A percentile compares a stretch with the other conserved stretches of the same genome.
phyloP scores from a whole-genome alignment of 2,329 filamentous ascomycete genomes.

The Cercospora canescens region DNA sequence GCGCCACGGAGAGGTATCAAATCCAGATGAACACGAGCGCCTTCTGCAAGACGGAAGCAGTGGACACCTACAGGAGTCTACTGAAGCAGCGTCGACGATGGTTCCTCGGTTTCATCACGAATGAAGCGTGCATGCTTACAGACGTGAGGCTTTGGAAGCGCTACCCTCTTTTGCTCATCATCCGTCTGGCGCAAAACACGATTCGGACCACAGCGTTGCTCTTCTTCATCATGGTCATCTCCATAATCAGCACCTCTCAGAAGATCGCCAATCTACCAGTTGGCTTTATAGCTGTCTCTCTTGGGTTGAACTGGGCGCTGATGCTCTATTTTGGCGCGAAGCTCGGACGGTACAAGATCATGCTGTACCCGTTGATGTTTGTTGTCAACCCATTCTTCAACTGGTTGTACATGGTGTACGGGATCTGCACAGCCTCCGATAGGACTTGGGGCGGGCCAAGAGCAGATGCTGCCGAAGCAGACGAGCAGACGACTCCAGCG shows the following conservation, averaged over 20 bases:
- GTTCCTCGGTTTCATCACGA: constrained; percentile 97
- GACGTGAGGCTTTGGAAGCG: constrained; percentile 88
- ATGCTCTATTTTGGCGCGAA: constrained; percentile 95
- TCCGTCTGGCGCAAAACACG: constrained; percentile 94
- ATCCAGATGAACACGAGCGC: constrained; percentile 97
- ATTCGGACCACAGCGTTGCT: constrained; percentile 91
- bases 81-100: constrained; percentile 93
- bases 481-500: constrained; percentile 72
- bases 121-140: constrained; percentile 97
- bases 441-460: constrained; percentile 94
- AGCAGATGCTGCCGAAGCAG: constrained; percentile 81
- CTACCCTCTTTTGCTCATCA: constrained; percentile 81
- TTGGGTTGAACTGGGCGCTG: constrained; percentile 89
- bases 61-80: constrained; percentile 80
- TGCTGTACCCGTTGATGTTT: constrained; percentile 65
- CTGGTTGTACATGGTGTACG: constrained; percentile 97
- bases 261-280: constrained; percentile 77
- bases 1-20: constrained; percentile 87
- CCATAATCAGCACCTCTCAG: constrained; percentile 80
- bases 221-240: constrained; percentile 91
- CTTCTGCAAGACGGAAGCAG: constrained; percentile 97
- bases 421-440: constrained; percentile 90
- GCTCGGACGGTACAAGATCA: constrained; percentile 86
- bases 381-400: constrained; percentile 95
- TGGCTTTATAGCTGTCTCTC: constrained; percentile 88